These are phyloP conservation scores for Candolleomyces aberdarensis DNA, from an alignment of 768 basidiomycete genomes.

Conservation along the genomic window DNA sequence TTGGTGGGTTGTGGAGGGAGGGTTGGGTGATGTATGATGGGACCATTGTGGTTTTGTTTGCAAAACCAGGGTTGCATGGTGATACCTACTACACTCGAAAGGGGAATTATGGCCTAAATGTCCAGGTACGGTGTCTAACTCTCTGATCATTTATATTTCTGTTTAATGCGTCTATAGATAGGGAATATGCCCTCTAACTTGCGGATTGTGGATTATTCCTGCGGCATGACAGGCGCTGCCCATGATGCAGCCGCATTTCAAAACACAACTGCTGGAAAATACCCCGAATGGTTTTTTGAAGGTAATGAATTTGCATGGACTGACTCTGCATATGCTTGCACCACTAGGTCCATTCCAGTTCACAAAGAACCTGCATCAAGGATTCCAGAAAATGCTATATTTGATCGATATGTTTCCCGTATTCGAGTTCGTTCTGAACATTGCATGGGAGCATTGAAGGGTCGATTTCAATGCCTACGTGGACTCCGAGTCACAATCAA, in stretches of 20 bases:
- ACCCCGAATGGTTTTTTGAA: slow-evolving; percentile 22
- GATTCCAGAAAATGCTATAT: slow-evolving; percentile 21
- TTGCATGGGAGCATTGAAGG: slow-evolving; percentile 34
- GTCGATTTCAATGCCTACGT: slow-evolving; percentile 28
- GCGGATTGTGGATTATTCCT: slow-evolving; percentile 27
- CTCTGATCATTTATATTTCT: background rate
- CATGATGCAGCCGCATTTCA: slow-evolving; percentile 34
- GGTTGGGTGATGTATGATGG: slow-evolving; percentile 36
- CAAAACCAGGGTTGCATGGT: slow-evolving; percentile 26
- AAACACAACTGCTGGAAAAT: slow-evolving; percentile 21
- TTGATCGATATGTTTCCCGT: slow-evolving; percentile 23
- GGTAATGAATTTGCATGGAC: slow-evolving; percentile 25
- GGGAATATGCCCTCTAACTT: slow-evolving; percentile 30
- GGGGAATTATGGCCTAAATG: slow-evolving; percentile 33
- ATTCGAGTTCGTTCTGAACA: slow-evolving; percentile 33
- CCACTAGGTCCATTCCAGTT: slow-evolving; percentile 13
- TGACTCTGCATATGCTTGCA: slow-evolving; percentile 18
- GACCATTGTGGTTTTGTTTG: slow-evolving; percentile 26
- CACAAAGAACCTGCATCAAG: slow-evolving; percentile 28
- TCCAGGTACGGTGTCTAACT: slow-evolving; percentile 22
- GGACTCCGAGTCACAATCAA: slow-evolving; percentile 28
- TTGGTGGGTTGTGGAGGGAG: slow-evolving; percentile 28
- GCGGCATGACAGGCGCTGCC: slow-evolving; percentile 30
- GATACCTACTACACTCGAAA: slow-evolving; percentile 34
- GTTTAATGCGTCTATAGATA: slow-evolving; percentile 21